A percentile compares a stretch with the other conserved stretches of the same genome.
Conservation (phyloP, 2,329 filamentous ascomycete species). For the Metarhizium guizhouense region DNA sequence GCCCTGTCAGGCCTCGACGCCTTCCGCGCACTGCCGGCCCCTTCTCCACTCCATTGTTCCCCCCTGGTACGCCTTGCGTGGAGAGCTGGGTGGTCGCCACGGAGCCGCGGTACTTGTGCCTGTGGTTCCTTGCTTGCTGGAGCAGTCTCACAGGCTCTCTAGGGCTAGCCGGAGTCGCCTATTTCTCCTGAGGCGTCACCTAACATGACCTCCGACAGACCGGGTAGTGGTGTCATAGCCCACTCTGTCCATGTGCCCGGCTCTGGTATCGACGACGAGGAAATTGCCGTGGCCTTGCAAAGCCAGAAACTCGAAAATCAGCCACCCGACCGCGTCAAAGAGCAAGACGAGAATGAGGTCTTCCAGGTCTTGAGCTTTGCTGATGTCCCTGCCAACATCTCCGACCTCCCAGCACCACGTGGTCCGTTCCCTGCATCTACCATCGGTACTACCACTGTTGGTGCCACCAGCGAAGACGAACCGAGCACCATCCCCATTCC, state of each 20-base stretch:
- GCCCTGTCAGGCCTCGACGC: not conserved
- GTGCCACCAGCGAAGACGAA: slow-evolving; percentile 1
- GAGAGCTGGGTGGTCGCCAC: not conserved
- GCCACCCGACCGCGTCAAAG: not conserved
- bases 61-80: not conserved
- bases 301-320: not conserved
- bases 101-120: not conserved
- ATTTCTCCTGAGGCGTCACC: not conserved
- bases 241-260: not conserved
- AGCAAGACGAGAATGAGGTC: slow-evolving; percentile 7
- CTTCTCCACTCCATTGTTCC: not conserved
- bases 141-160: not conserved
- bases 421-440: slow-evolving; percentile 16
- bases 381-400: slow-evolving; percentile 18
- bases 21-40: not conserved
- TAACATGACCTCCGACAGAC: slow-evolving; percentile 4
- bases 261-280: not conserved
- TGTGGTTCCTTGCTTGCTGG: not conserved
- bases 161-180: not conserved
- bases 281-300: not conserved
- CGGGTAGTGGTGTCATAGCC: not conserved
- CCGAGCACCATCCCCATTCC: not conserved
- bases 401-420: slow-evolving; percentile 18
- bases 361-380: slow-evolving; percentile 19
- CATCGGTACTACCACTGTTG: slow-evolving; percentile 10